Conservation (phyloP, 1,139 yeast species). For the Sugiyamaella pinicola region DNA sequence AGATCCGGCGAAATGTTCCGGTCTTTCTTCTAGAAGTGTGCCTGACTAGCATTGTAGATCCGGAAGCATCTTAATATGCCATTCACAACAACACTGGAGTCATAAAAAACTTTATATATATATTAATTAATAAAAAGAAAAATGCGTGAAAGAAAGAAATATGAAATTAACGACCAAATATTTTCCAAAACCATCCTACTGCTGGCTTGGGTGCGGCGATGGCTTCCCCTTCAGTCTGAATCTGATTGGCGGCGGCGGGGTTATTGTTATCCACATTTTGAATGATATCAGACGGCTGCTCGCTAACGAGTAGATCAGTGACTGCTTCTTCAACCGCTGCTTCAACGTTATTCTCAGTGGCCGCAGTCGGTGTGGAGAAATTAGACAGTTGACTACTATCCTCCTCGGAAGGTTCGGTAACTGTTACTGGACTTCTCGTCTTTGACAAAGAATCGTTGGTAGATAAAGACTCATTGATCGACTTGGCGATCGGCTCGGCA, state of each 20-base stretch:
- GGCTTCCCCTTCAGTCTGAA: not conserved
- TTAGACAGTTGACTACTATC: not conserved
- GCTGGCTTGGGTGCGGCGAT: constrained; percentile 4
- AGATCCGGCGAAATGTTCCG: too few species aligned
- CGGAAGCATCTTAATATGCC: too few species aligned
- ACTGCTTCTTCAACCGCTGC: constrained; percentile 16
- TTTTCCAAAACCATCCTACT: constrained; percentile 17
- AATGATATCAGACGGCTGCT: constrained; percentile 5
- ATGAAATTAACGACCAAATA: constrained; percentile 2
- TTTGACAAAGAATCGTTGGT: not conserved
- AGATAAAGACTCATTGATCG: not conserved
- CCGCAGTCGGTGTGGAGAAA: not conserved
- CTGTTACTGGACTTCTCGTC: not conserved
- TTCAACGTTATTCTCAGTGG: constrained; percentile 5
- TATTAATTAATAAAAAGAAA: too few species aligned
- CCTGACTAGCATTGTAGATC: constrained; percentile 3
- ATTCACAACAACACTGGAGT: too few species aligned
- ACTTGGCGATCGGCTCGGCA: not conserved
- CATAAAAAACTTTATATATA: too few species aligned
- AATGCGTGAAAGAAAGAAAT: not conserved
- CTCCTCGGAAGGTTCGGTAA: not conserved
- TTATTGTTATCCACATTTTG: not conserved
- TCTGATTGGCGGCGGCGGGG: not conserved
- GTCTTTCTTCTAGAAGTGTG: not conserved
- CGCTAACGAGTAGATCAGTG: constrained; percentile 5